Conservation (phyloP, 495 filamentous ascomycete species). For the Xylaria scruposa region DNA sequence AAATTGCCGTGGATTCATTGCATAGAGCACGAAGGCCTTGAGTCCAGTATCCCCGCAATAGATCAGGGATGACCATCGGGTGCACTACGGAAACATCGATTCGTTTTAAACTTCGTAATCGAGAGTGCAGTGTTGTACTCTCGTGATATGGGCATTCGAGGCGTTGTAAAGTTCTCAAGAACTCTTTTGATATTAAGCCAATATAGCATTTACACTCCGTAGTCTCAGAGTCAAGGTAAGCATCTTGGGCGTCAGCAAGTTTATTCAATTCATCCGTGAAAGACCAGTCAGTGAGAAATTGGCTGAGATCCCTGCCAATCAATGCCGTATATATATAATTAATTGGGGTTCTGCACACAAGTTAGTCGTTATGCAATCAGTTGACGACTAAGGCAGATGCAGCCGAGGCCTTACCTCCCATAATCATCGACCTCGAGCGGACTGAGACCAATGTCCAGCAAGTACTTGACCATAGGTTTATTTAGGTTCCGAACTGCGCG, state of each 20-base stretch:
- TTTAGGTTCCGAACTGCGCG: background rate
- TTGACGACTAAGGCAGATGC: too few species aligned
- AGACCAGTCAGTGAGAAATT: background rate
- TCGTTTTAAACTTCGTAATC: background rate
- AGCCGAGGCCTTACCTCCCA: background rate
- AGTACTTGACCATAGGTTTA: conserved; percentile 11
- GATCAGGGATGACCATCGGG: background rate
- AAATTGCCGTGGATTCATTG: background rate
- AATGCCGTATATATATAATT: background rate
- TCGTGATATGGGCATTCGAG: background rate
- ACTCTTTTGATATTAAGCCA: background rate
- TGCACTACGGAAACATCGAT: background rate
- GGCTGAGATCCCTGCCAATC: background rate
- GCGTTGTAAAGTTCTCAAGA: background rate
- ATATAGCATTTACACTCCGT: background rate
- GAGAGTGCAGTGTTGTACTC: background rate
- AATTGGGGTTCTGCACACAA: background rate
- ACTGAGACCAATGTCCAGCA: background rate
- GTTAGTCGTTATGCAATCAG: background rate
- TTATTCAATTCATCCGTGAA: background rate
- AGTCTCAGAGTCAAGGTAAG: background rate
- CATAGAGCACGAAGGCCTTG: background rate
- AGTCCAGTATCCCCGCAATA: background rate
- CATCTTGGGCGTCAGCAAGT: background rate
- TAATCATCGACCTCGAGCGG: background rate